Evolutionary conservation across 1,284 basidiomycete species (phyloP).

Genomic region (Agroathelia rolfsii): DNA sequence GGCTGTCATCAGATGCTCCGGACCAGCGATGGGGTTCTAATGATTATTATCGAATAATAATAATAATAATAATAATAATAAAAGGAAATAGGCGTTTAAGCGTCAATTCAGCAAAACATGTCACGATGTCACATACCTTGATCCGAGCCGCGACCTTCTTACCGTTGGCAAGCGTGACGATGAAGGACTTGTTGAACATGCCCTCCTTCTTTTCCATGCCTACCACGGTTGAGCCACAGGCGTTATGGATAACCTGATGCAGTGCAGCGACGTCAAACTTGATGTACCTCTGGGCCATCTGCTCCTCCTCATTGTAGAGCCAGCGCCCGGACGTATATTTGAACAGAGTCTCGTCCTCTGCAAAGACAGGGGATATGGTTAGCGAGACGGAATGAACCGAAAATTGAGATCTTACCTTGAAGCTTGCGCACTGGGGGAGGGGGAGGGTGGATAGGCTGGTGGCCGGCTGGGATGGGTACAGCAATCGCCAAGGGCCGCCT

Average conservation of each 20-base stretch:
- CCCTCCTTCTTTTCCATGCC: slow-evolving; percentile 14
- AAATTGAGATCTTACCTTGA: too few species aligned
- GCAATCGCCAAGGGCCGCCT: too few species aligned
- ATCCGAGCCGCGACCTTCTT: slow-evolving; percentile 12
- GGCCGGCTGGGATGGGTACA: too few species aligned
- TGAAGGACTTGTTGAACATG: slow-evolving; percentile 13
- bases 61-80: slow-evolving; percentile 1
- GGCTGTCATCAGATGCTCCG: slow-evolving; percentile 19
- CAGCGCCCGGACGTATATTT: slow-evolving; percentile 15
- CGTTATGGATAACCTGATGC: slow-evolving; percentile 3
- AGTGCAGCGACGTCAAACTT: slow-evolving; percentile 11
- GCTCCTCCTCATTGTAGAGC: slow-evolving; percentile 15
- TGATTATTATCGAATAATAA: too few species aligned
- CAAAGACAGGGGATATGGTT: too few species aligned
- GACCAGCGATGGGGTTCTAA: slow-evolving; percentile 18
- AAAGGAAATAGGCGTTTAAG: too few species aligned
- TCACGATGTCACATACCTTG: too few species aligned
- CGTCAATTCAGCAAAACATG: too few species aligned
- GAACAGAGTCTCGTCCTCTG: slow-evolving; percentile 12
- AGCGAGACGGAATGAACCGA: too few species aligned
- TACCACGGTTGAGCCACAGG: slow-evolving; percentile 6
- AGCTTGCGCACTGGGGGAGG: too few species aligned
- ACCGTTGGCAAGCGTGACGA: slow-evolving; percentile 12
- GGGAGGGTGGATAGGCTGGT: too few species aligned
- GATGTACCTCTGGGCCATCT: slow-evolving; percentile 12